A percentile compares a stretch with the other conserved stretches of the same genome.
These are phyloP conservation scores for Chlorociboria aeruginascens DNA, from an alignment of 495 filamentous ascomycete genomes.

Conservation along the genomic window DNA sequence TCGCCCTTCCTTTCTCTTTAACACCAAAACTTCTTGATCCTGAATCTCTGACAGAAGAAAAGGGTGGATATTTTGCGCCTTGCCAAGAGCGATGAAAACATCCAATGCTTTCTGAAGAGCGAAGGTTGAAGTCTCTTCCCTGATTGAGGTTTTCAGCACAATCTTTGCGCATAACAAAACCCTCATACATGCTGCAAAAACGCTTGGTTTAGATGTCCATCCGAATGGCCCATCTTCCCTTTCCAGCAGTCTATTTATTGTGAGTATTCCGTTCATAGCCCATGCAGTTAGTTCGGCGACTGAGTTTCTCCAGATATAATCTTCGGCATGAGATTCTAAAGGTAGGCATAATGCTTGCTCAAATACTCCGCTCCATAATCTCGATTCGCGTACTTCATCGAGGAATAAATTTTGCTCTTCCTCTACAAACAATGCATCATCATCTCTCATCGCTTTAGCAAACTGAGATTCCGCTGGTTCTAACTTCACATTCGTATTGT, in stretches of 20 bases:
- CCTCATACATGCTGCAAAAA: constrained; percentile 54
- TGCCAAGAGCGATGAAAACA: not conserved
- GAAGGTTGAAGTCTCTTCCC: not conserved
- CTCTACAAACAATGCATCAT: constrained; percentile 65
- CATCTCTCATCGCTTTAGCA: constrained; percentile 39
- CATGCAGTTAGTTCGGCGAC: constrained; percentile 29
- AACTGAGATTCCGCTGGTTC: constrained; percentile 23
- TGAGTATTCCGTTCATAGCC: constrained; percentile 43
- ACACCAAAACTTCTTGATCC: not conserved
- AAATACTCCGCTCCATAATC: constrained; percentile 38
- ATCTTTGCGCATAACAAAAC: constrained; percentile 35
- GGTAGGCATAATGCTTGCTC: not conserved
- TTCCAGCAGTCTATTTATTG: constrained; percentile 31
- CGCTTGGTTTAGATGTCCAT: constrained; percentile 60
- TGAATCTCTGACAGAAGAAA: not conserved
- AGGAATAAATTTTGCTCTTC: constrained; percentile 90
- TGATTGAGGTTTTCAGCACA: not conserved
- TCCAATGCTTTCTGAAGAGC: not conserved
- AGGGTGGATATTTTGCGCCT: not conserved
- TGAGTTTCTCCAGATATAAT: not conserved
- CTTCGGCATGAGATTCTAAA: constrained; percentile 26
- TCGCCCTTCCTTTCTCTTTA: not conserved
- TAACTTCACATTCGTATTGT: not conserved
- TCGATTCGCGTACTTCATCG: constrained; percentile 61
- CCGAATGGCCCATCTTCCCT: constrained; percentile 52